phyloP scores from a whole-genome alignment of 768 basidiomycete species.

The Boletus bicolor region DNA sequence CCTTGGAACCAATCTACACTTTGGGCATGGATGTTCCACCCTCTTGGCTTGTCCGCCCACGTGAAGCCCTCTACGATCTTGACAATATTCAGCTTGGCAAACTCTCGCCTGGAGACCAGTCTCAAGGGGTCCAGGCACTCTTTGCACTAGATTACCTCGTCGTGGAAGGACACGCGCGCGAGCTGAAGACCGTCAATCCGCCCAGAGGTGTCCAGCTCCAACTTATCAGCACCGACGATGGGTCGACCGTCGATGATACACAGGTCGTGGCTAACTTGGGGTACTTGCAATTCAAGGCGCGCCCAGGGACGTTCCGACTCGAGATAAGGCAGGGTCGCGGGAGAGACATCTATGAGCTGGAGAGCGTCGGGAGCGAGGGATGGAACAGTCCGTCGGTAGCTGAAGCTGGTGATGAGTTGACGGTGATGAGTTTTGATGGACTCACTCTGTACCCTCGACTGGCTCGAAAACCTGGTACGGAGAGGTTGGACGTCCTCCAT shows the following conservation, averaged over 20 bases:
- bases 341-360: conserved; percentile 73
- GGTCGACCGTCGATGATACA: conserved; percentile 69
- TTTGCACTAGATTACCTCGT: conserved; percentile 91
- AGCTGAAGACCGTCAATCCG: conserved; percentile 56
- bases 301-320: conserved; percentile 82
- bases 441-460: conserved; percentile 85
- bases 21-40: conserved; percentile 88
- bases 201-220: conserved; percentile 92
- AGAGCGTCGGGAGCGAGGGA: conserved; percentile 86
- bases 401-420: conserved; percentile 68
- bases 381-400: conserved; percentile 77
- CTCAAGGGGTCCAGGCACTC: conserved; percentile 60
- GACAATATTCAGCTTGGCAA: conserved; percentile 89
- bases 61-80: conserved; percentile 84
- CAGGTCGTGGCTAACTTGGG: conserved; percentile 93
- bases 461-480: conserved; percentile 68
- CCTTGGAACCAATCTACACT: conserved; percentile 87
- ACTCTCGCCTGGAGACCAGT: conserved; percentile 53
- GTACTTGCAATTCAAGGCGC: conserved; percentile 93
- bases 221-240: conserved; percentile 48
- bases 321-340: conserved; percentile 83
- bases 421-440: conserved; percentile 87
- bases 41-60: conserved; percentile 92
- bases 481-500: conserved; percentile 73
- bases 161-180: conserved; percentile 92